Evolutionary conservation across 2,329 filamentous ascomycete species (phyloP).

Genomic region (Aspergillus transmontanensis): DNA sequence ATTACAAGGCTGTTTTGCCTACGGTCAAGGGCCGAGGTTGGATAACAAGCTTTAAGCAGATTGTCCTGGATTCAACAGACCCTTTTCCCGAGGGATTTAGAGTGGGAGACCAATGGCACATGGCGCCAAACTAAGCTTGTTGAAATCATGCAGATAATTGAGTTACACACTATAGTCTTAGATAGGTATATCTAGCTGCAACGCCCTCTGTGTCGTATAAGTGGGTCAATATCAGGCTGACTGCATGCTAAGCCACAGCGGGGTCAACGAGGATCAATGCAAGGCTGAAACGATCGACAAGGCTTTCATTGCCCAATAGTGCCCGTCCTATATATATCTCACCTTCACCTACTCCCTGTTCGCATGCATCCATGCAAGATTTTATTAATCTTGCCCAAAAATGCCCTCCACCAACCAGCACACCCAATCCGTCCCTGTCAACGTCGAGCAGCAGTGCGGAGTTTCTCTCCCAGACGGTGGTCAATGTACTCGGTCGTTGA

Average conservation of each 20-base stretch:
- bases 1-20: no score
- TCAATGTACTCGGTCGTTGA: conserved; percentile 83
- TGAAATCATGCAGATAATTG: no score
- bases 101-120: no score
- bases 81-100: no score
- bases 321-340: background rate
- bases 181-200: no score
- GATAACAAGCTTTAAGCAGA: no score
- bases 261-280: background rate
- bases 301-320: background rate
- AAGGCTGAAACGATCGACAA: background rate
- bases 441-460: conserved; percentile 92
- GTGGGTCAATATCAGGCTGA: background rate
- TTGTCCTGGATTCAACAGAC: no score
- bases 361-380: background rate
- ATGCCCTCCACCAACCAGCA: background rate
- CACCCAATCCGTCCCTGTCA: conserved; percentile 64
- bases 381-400: background rate
- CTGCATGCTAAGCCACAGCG: background rate
- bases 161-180: no score
- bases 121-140: no score
- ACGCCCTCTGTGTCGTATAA: no score
- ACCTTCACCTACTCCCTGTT: background rate
- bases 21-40: no score
- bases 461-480: conserved; percentile 82